A percentile compares a stretch with the other conserved stretches of the same genome.
Conservation (phyloP, 2,329 filamentous ascomycete species). For the Lasiodiplodia hormozganensis region DNA sequence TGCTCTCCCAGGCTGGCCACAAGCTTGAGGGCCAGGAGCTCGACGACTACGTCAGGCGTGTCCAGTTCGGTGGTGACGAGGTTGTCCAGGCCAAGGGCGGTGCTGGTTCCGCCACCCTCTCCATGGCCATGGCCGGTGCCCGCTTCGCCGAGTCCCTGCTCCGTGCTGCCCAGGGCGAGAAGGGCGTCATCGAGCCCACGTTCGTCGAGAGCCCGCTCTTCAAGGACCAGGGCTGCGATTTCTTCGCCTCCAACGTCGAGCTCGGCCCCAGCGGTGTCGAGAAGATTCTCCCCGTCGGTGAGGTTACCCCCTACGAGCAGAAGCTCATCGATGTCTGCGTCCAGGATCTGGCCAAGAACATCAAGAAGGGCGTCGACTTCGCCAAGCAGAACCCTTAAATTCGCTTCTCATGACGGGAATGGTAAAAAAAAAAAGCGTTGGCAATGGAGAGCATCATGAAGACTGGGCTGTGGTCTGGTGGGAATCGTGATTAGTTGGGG, state of each 20-base stretch:
- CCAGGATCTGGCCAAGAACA: constrained; percentile 88
- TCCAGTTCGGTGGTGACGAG: constrained; percentile 99
- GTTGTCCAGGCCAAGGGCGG: constrained; percentile 99
- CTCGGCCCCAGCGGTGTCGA: constrained; percentile 95
- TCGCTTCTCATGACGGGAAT: background rate
- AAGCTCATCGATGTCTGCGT: constrained; percentile 86
- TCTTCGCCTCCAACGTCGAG: constrained; percentile 95
- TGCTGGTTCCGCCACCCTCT: constrained; percentile 94
- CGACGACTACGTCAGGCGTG: constrained; percentile 83
- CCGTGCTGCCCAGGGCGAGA: constrained; percentile 90
- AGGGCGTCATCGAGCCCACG: constrained; percentile 92
- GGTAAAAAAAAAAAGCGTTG: background rate
- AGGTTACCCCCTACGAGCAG: constrained; percentile 85
- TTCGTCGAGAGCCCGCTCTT: constrained; percentile 97
- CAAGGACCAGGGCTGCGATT: constrained; percentile 97
- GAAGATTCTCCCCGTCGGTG: constrained; percentile 88
- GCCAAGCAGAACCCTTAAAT: constrained; percentile 63
- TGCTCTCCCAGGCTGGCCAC: constrained; percentile 94
- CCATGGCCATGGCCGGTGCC: constrained; percentile 96
- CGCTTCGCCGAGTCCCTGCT: constrained; percentile 89
- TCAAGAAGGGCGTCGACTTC: constrained; percentile 83
- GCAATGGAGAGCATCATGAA: background rate
- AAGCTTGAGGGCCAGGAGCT: constrained; percentile 78
- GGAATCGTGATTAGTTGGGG: constrained; percentile 21
- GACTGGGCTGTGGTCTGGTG: constrained; percentile 6